phyloP scores from a whole-genome alignment of 306 rosid species.

The Mucuna pruriens region DNA sequence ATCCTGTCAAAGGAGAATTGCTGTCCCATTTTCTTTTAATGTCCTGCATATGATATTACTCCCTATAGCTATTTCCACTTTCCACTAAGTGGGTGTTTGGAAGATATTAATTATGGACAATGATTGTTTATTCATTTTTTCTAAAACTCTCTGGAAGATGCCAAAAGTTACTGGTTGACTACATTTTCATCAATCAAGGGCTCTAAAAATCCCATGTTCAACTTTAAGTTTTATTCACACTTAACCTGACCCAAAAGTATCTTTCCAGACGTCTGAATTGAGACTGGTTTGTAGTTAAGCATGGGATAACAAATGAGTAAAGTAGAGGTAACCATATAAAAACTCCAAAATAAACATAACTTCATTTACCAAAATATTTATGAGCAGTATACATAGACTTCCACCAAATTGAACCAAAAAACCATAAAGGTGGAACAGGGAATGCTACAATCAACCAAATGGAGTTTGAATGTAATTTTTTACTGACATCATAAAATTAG shows the following conservation, averaged over 20 bases:
- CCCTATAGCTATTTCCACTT: background rate
- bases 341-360: background rate
- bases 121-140: background rate
- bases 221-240: background rate
- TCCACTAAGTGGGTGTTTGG: background rate
- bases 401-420: background rate
- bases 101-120: background rate
- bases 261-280: background rate
- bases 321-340: background rate
- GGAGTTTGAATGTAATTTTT: background rate
- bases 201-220: background rate
- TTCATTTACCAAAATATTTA: background rate
- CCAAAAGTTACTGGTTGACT: background rate
- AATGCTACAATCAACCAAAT: background rate
- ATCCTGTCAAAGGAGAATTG: background rate
- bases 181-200: background rate
- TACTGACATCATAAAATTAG: background rate
- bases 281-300: background rate
- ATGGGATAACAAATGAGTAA: background rate
- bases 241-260: background rate
- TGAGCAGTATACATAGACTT: background rate
- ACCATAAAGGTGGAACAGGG: background rate
- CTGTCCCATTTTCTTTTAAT: background rate
- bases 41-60: background rate
- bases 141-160: background rate